Evolutionary conservation across 257 asterid genomes (phyloP), one percentile per base, ranked within the genome.

Genomic region (Solanum okadae): DNA sequence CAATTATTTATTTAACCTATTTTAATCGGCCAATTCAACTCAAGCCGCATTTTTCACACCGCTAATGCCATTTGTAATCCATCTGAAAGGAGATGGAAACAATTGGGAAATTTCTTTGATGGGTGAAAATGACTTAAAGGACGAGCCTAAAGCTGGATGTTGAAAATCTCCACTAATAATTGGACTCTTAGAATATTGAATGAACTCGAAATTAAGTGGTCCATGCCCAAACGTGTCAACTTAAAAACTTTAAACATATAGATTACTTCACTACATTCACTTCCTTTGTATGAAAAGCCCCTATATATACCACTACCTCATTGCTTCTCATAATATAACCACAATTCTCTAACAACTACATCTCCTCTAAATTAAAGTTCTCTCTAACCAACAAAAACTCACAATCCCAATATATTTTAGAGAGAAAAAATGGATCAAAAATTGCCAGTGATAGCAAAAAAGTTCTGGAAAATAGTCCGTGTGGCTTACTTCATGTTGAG

Each of bases 401-500:
- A 18, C 15, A 38, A 23, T 72, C 6, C 40, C 10, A 18, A 59
- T 20, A 56, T 20, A 59, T 20, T 20, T 59, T 56, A 67, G 18
- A 5, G 9, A 67, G 5, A 0, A 5, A 23, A 37, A 38, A 76
- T 76, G 83, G 83, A 38, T 76, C 59, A 38, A 76, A 38, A 91
- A 15, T 59, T 88, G 29, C 92, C 92, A 46, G 63, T 71, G 0
- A 33, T 91, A 42, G 88, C 90, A 25, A 93, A 92, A 16, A 73
- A 75, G 15, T 71, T 81, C 40, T 79, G 86, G 86, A 90, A 88
- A 25, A 86, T 63, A 12, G 87, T 35, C 14, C 16, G 87, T 0
- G 89, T 37, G 44, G 83, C 52, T 15, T 77, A 22, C 18, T 87
- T 67, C 83, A 87, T 92, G 94, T 2, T 92, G 13, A 86, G 92